Conservation (phyloP, 306 rosid species). For the Ceratonia siliqua region DNA sequence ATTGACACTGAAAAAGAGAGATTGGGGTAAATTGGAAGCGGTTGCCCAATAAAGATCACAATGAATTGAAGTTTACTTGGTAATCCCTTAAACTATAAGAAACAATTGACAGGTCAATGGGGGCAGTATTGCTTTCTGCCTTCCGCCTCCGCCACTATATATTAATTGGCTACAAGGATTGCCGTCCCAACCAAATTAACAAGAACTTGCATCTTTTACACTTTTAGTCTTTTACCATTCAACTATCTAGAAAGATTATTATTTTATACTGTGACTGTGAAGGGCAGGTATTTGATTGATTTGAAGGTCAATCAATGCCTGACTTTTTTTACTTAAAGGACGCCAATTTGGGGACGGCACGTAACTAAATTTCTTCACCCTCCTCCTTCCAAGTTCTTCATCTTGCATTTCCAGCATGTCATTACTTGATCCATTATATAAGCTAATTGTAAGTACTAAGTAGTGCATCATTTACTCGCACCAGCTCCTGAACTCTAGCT, state of each 20-base stretch:
- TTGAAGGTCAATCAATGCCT: background rate
- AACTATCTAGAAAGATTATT: background rate
- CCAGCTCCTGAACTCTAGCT: background rate
- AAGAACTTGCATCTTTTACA: background rate
- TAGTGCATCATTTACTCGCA: background rate
- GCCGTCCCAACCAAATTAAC: background rate
- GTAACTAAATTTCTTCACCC: background rate
- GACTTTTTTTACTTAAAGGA: background rate
- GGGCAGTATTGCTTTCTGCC: background rate
- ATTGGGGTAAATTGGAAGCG: too few relatives aligned
- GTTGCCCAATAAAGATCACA: too few relatives aligned
- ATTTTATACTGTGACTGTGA: background rate
- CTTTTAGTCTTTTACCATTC: background rate
- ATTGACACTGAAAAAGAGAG: too few relatives aligned
- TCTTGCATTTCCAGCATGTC: too few relatives aligned
- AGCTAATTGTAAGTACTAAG: background rate
- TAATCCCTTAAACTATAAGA: background rate
- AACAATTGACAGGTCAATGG: background rate
- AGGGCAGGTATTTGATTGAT: background rate
- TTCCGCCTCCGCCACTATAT: background rate
- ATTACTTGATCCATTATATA: background rate
- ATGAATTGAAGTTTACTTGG: too few relatives aligned
- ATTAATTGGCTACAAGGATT: background rate
- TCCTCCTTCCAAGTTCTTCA: too few relatives aligned
- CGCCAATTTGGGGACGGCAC: background rate